Base-by-base conservation (phyloP, 495 filamentous ascomycete genomes). In the Aspergillus biplanus region DNA sequence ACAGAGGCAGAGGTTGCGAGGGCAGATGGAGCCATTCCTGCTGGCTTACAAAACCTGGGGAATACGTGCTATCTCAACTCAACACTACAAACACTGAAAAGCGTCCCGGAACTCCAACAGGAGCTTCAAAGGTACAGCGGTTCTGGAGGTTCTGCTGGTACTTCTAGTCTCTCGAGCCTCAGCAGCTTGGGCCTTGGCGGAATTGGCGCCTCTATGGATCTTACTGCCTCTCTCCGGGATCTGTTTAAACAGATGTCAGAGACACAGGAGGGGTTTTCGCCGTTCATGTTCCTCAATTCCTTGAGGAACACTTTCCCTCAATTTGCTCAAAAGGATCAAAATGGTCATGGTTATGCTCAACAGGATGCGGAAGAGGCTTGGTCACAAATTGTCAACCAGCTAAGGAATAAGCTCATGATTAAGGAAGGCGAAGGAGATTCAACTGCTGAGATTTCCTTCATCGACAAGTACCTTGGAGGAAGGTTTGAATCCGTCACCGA, bases 61-160 rank as follows among this genome's bases (percentile, higher is more conserved):
- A 99, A 99, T 71, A 98, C 95, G 2, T 99, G 95, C 81, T 99
- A 99, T 73, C 87, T 98, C 71, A 99, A 99, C 81, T 93, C 96
- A 27, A 97, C 95, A 0, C 83, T 99, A 21, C 95, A 99, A 75
- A 87, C 92, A 5, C 79, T 99, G 60, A 86, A 92, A 59, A 84
- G 91, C 63, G 91, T 99, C 57, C 96, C 96, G 0, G 95, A 99
- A 76, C 83, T 99, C 32, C 92, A 97, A 68, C 82, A 90, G 39
- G 89, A 93, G 71, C 83, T 99, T 16, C 69, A 74, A 39, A 84
- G 81, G 63, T 97, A 97, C 75, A 82, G 82, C 35, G 73, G 85
- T 33, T 71, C 73, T 46, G 64, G 67, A 50, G 59, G 63, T 18
- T 67, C 70, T 57, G 75, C 67, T 52, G 82, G 71, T 62, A 44